Evolutionary conservation across 495 filamentous ascomycete species (phyloP).

Genomic region (Lasiosphaeria ovina): DNA sequence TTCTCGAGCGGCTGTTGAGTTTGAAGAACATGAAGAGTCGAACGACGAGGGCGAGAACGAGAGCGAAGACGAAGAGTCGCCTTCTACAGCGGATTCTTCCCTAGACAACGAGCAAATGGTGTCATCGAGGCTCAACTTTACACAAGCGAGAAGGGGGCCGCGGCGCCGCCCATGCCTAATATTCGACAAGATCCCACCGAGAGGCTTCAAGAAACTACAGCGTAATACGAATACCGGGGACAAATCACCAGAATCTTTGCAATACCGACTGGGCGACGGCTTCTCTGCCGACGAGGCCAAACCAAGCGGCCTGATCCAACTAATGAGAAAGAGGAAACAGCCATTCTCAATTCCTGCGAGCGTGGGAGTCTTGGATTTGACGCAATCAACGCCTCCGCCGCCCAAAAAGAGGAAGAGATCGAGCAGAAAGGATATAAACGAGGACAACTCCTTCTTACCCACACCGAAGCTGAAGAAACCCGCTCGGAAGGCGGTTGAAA

Average conservation of each 20-base stretch:
- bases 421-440: neutral
- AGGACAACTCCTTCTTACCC: neutral
- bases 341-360: neutral
- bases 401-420: slow-evolving; percentile 5
- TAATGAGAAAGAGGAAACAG: slow-evolving; percentile 14
- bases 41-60: neutral
- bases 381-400: slow-evolving; percentile 11
- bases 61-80: neutral
- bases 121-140: neutral
- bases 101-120: neutral
- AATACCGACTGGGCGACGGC: slow-evolving; percentile 20
- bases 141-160: slow-evolving; percentile 3
- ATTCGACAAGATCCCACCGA: slow-evolving; percentile 17
- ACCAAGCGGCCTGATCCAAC: slow-evolving; percentile 16
- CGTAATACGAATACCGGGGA: neutral
- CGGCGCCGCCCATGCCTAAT: slow-evolving; percentile 21
- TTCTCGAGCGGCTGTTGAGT: neutral
- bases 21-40: neutral
- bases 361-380: slow-evolving; percentile 20
- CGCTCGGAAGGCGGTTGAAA: neutral
- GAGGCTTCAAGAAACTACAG: slow-evolving; percentile 22
- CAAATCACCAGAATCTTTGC: neutral
- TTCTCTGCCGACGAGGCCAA: slow-evolving; percentile 26
- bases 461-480: neutral
- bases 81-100: neutral